Base-by-base conservation (phyloP, 306 rosid genomes). In the Sophora flavescens region DNA sequence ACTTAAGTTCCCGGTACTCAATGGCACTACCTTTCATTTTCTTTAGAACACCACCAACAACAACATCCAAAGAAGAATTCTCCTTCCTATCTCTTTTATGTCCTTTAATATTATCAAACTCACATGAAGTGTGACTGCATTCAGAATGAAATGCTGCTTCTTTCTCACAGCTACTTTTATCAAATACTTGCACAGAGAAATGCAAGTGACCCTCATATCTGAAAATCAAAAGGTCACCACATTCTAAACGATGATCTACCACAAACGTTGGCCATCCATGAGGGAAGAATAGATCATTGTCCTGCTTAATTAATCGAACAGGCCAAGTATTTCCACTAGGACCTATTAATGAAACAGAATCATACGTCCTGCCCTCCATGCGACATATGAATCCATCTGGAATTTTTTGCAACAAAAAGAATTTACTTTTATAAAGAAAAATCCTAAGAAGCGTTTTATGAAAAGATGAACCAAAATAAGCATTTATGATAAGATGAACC, bases 181-280 rank as follows among this genome's bases (percentile, higher is more conserved):
- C 93, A 70, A 93, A 93, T 53, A 93, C 78, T 83, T 84, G 90
- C 81, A 93, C 96, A 0, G 91, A 84, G 82, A 93, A 93, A 76
- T 77, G 82, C 81, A 91, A 77, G 61, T 89, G 84, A 59, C 91
- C 86, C 15, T 93, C 88, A 2, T 91, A 88, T 87, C 97, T 87
- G 85, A 93, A 93, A 82, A 89, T 84, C 87, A 93, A 84, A 81
- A 91, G 92, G 81, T 93, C 97, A 32, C 98, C 97, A 47, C 87
- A 87, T 74, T 87, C 92, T 60, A 93, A 63, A 42, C 42, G 30
- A 80, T 93, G 91, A 81, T 91, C 97, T 78, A 72, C 83, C 63
- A 86, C 88, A 89, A 93, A 93, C 32, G 80, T 62, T 1, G 89
- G 78, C 98, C 98, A 93, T 54, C 98, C 97, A 10, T 72, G 86